Base-by-base conservation (phyloP, 140 eudicot species). In the Erigeron philadelphicus region DNA sequence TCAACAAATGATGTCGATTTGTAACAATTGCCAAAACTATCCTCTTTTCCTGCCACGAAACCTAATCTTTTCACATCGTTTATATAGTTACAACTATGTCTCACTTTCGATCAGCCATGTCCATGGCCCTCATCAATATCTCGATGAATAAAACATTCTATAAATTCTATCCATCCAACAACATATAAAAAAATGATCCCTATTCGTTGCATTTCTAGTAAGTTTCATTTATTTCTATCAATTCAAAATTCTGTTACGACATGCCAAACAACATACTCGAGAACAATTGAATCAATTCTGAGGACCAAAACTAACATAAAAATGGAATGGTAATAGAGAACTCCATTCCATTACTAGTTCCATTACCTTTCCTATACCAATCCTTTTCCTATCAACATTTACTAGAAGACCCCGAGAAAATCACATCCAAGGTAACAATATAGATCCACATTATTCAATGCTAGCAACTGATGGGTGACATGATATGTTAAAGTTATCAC, bases 391-490 rank as follows among this genome's bases (percentile, higher is more conserved):
- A n/a, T 49, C 11, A 8, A 52, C 31, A 17, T 19, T 9, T 55
- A 13, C 54, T 12, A 64, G 10, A 64, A 40, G 11, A 44, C 71
- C 70, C 31, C 5, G 18, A 11, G 61, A 11, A 72, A 63, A 50
- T 42, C 40, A 56, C 66, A 70, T 54, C 45, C 25, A 12, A 23
- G 45, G 53, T 44, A 19, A 73, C 49, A 21, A 52, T 61, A 31
- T 16, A 42, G 6, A 55, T 25, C 63, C 67, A 75, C 62, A 18
- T 40, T 50, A 62, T 76, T 68, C 50, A 61, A 60, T 35, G 58
- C 64, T 19, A 59, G 19, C 61, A 67, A 59, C 42, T 8, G 12
- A 53, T 9, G 11, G 59, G 25, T 65, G 50, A 72, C 68, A 63
- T 64, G 23, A 73, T 52, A 9, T 12, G 9, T 47, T 12, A 64